phyloP scores from a whole-genome alignment of 2,329 filamentous ascomycete species.

The Sclerotinia borealis region DNA sequence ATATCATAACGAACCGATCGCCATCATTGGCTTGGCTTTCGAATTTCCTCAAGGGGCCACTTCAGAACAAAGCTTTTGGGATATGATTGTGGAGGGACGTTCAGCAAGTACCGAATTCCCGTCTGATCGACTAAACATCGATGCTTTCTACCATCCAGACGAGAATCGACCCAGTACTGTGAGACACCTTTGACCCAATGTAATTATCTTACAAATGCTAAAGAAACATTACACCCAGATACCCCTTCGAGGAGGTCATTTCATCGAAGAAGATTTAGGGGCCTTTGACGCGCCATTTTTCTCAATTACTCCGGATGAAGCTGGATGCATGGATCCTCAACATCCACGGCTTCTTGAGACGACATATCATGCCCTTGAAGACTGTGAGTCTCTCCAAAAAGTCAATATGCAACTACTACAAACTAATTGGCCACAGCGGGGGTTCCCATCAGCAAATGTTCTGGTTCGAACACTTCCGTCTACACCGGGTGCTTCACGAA shows the following conservation, averaged over 20 bases:
- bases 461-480: no score
- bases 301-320: conserved; percentile 14
- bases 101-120: conserved; percentile 42
- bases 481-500: no score
- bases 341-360: conserved; percentile 45
- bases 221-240: no score
- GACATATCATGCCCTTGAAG: conserved; percentile 28
- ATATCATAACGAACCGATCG: no score
- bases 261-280: conserved; percentile 11
- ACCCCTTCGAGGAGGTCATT: not conserved
- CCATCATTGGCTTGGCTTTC: conserved; percentile 45
- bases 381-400: no score
- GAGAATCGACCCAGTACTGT: conserved; percentile 19
- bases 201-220: no score
- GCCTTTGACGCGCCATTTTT: conserved; percentile 22
- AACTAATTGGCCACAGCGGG: no score
- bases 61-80: conserved; percentile 60
- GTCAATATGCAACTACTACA: no score
- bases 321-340: conserved; percentile 38
- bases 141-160: conserved; percentile 38
- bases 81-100: conserved; percentile 63
- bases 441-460: no score
- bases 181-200: not conserved
- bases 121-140: conserved; percentile 40
- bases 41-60: conserved; percentile 45